phyloP scores from a whole-genome alignment of 305 asterid species.

The Fraxinus sp. region DNA sequence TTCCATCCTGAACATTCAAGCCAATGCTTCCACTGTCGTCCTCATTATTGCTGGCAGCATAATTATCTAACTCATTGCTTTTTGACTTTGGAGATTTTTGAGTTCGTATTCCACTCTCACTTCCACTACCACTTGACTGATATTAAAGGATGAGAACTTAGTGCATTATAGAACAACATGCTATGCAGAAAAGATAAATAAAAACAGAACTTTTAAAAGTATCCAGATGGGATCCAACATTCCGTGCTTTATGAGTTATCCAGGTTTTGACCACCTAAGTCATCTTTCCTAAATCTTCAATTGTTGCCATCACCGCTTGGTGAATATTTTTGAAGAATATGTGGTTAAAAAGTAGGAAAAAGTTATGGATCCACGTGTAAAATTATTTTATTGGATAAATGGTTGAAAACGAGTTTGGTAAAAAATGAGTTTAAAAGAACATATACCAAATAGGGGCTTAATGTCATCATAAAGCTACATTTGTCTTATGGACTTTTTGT shows the following conservation, averaged over 20 bases:
- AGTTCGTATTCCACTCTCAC: constrained; percentile 12
- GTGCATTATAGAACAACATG: neutral
- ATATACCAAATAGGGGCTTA: neutral
- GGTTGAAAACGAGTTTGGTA: neutral
- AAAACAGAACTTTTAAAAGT: neutral
- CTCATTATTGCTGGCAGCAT: constrained; percentile 8
- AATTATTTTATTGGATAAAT: neutral
- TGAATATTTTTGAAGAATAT: neutral
- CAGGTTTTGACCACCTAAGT: constrained; percentile 1
- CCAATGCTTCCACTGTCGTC: constrained; percentile 11
- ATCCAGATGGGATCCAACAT: neutral
- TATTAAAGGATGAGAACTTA: constrained; percentile 1
- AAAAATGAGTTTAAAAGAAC: neutral
- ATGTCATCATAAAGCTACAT: neutral
- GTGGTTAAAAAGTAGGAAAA: neutral
- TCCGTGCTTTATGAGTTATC: neutral
- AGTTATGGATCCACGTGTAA: neutral
- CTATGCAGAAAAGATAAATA: neutral
- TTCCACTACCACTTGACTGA: constrained; percentile 9
- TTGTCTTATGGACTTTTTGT: neutral
- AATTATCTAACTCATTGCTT: neutral
- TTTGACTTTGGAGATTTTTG: constrained; percentile 3
- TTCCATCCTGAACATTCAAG: constrained; percentile 1
- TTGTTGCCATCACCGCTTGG: neutral
- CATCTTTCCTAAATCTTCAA: neutral